These are phyloP conservation scores for Centrapalus pauciflorus DNA, from an alignment of 129 eudicot genomes.

Conservation along the genomic window DNA sequence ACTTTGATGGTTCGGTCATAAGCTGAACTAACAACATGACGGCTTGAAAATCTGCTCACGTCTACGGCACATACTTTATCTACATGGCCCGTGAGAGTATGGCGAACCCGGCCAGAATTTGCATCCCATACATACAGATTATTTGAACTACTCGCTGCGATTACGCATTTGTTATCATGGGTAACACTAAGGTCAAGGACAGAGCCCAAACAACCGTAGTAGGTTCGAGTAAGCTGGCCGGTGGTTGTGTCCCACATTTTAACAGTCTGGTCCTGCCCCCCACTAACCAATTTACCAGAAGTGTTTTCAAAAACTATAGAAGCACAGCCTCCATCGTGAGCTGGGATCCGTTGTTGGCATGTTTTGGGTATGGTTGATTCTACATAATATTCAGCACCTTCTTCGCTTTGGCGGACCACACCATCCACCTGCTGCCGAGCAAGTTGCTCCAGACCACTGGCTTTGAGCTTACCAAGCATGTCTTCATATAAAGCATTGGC, in stretches of 20 bases:
- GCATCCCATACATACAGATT: slow-evolving; percentile 81
- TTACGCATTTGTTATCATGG: slow-evolving; percentile 54
- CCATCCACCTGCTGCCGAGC: slow-evolving; percentile 93
- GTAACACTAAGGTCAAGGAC: slow-evolving; percentile 78
- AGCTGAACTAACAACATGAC: slow-evolving; percentile 79
- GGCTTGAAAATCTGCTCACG: slow-evolving; percentile 60
- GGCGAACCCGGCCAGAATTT: slow-evolving; percentile 64
- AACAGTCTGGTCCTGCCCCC: slow-evolving; percentile 80
- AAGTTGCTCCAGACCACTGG: slow-evolving; percentile 63
- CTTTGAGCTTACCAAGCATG: slow-evolving; percentile 64
- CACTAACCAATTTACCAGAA: slow-evolving; percentile 62
- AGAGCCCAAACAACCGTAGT: slow-evolving; percentile 79
- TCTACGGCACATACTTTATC: slow-evolving; percentile 97
- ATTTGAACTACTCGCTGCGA: slow-evolving; percentile 87
- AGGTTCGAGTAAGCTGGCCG: slow-evolving; percentile 51
- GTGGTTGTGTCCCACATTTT: slow-evolving; percentile 85
- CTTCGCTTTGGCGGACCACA: slow-evolving; percentile 88
- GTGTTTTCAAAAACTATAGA: slow-evolving; percentile 66
- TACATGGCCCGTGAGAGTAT: slow-evolving; percentile 84
- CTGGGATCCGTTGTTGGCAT: slow-evolving; percentile 63
- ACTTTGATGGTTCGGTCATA: slow-evolving; percentile 89
- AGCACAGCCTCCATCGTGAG: slow-evolving; percentile 90
- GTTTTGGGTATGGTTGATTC: slow-evolving; percentile 65
- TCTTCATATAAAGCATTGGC: slow-evolving; percentile 84
- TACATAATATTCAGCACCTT: slow-evolving; percentile 69